phyloP scores from a whole-genome alignment of 2,329 filamentous ascomycete species.

The Malbranchea zuffiana region DNA sequence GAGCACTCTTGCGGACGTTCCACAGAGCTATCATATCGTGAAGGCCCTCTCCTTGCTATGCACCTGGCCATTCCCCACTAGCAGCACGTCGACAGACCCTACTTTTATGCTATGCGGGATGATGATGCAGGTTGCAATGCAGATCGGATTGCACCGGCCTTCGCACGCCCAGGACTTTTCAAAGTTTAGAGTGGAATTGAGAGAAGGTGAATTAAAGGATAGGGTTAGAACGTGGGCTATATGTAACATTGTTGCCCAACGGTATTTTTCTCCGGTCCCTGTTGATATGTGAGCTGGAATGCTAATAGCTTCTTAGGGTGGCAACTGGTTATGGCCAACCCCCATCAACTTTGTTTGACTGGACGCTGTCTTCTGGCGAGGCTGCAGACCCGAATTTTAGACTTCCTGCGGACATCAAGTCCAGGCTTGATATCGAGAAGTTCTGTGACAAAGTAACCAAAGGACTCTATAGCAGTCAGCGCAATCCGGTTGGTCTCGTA shows the following conservation, averaged over 20 bases:
- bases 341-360: constrained; percentile 51
- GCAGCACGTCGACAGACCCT: constrained; percentile 52
- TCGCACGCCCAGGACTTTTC: constrained; percentile 50
- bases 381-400: constrained; percentile 37
- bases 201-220: constrained; percentile 53
- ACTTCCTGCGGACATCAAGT: constrained; percentile 42
- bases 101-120: constrained; percentile 56
- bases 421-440: constrained; percentile 46
- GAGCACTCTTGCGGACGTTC: constrained; percentile 50
- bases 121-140: constrained; percentile 59
- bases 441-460: constrained; percentile 49
- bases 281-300: not conserved
- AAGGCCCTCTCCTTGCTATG: constrained; percentile 54
- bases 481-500: constrained; percentile 43
- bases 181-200: constrained; percentile 43
- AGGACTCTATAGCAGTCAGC: constrained; percentile 45
- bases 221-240: constrained; percentile 56
- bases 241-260: constrained; percentile 57
- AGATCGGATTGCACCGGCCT: constrained; percentile 54
- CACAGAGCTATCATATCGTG: constrained; percentile 53
- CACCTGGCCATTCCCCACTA: constrained; percentile 55
- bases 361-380: constrained; percentile 41
- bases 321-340: constrained; percentile 60
- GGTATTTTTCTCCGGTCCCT: constrained; percentile 31
- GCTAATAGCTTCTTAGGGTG: constrained; percentile 34